Evolutionary conservation across 176 grass and related monocot species (phyloP), one percentile per base, ranked within the genome.

Genomic region (Pontederia crassipes): DNA sequence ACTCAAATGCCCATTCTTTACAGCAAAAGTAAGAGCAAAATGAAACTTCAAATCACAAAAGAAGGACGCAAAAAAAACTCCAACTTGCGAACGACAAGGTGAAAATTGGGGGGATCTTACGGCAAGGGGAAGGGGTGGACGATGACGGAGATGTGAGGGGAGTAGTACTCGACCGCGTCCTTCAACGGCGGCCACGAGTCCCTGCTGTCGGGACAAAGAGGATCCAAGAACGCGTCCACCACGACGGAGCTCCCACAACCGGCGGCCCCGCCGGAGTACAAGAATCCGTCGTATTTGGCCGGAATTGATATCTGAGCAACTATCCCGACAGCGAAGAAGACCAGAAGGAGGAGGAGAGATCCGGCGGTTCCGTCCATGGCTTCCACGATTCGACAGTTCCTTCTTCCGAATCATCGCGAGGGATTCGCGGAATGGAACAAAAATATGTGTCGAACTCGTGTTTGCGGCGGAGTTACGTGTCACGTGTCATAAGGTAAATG

Each of bases 41-140:
- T 7, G 32, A 40, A 40, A 40, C 32, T 40, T 24, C 20, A 40
- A 40, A 32, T 14, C 2, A 3, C 55, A 18, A 17, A 46, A 17
- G 9, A 10, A 14, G 15, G 15, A 52, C 10, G 20, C 17, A 35
- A 9, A 26, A 12, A 35, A 27, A 52, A 29, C 6, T 13, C 46
- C 49, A 64, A 47, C 48, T 17, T 12, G n/a, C 16, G 14, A 45
- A 48, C 16, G 10, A 12, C 2, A 64, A 55, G 15, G 29, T 16
- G 53, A 55, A 40, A 50, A 27, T 55, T 17, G 59, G 14, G 14
- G 29, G n/a, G 59, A 61, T 46, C 78, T 88, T 78, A 97, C 93
- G 87, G 93, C 28, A 97, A 84, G 3, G 93, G 93, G 65, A 97
- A 97, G 47, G 93, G 93, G 64, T 97, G 87, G 68, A 91, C 84